Evolutionary conservation across 139 green algal species (phyloP), one percentile per base, ranked within the genome.

Genomic region (Micractinium sp.): DNA sequence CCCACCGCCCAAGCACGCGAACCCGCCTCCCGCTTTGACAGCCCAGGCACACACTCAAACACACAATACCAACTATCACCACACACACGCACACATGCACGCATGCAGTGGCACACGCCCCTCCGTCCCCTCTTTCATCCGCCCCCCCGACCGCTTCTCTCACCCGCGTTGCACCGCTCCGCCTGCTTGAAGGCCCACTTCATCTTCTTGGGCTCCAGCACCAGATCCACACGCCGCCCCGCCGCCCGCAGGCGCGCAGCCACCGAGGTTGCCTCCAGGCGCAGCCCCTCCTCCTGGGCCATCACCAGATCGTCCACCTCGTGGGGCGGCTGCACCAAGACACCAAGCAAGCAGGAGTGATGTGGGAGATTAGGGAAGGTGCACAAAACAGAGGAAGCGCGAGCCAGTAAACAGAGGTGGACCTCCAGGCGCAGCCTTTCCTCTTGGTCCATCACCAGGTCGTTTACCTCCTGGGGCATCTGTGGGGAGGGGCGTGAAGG

Each of bases 121-220:
- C 0, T 23, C 23, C 33, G 71, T 38, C 76, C 60, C 3, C 78
- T 35, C 47, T 15, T 60, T 14, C 80, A 35, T 35, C 3, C 33
- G 20, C 53, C 82, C 31, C 33, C 60, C 20, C 16, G 25, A n/a
- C n/a, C n/a, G n/a, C n/a, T n/a, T n/a, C n/a, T n/a, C 82, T 2
- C 82, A 87, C 83, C 83, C 19, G 75, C 61, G 63, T 38, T 61
- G 81, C 81, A 91, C n/a, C 88, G 88, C 88, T 91, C 88, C 19
- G 88, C 88, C 73, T 92, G 86, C 71, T 92, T 98, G 93, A 99
- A 96, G 29, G 93, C 95, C 95, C 93, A 96, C 89, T 99, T 99
- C 92, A 99, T 95, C 77, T 97, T 97, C 92, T 98, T 98, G 79
- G 80, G 77, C 87, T 99, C 97, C 71, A 99, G 92, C 60, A 99